Base-by-base conservation (phyloP, 1,139 yeast genomes). In the Arxiozyma slooffiae region DNA sequence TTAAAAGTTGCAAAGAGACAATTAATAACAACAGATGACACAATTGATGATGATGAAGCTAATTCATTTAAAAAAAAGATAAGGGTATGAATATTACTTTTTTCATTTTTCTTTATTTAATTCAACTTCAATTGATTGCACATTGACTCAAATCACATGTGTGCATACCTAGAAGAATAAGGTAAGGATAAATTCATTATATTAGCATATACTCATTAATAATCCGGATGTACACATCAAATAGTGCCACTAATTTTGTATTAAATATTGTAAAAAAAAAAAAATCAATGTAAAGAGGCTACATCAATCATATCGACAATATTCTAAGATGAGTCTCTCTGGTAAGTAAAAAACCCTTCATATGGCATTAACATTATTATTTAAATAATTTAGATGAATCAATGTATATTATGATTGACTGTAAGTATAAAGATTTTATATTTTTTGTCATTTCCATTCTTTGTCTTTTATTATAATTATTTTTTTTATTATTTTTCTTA, bases 1-100 rank as follows among this genome's bases (percentile, higher is more conserved):
- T 26, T 53, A 14, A 47, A 41, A 7, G 23, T 42, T 17, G 46
- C 51, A 8, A 50, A 50, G 30, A 50, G 54, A 44, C 49, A 49
- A 21, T 41, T 54, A 44, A 46, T 52, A 18, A 49, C 50, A 30
- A 46, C 54, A 34, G 21, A 41, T 3, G 38, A 18, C 34, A 30
- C 17, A 14, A 9, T 34, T 26, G 16, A 41, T 11, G 26, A 39
- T 4, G 44, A 41, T 5, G 21, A 41, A n/a, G 22, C 18, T 26
- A 34, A 42, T 20, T 16, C 16, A 4, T n/a, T n/a, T n/a, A 7
- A 23, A 7, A 42, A 42, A 21, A 34, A 26, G 21, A 21, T 42
- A 16, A 42, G 30, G 6, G 45, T 34, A 34, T 42, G 18, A 24
- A 14, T 5, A 20, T n/a, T n/a, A n/a, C n/a, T n/a, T n/a, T n/a